A percentile compares a stretch with the other conserved stretches of the same genome.
Evolutionary conservation across 208 protist species (phyloP).

Genomic region (Leishmania guyanensis): DNA sequence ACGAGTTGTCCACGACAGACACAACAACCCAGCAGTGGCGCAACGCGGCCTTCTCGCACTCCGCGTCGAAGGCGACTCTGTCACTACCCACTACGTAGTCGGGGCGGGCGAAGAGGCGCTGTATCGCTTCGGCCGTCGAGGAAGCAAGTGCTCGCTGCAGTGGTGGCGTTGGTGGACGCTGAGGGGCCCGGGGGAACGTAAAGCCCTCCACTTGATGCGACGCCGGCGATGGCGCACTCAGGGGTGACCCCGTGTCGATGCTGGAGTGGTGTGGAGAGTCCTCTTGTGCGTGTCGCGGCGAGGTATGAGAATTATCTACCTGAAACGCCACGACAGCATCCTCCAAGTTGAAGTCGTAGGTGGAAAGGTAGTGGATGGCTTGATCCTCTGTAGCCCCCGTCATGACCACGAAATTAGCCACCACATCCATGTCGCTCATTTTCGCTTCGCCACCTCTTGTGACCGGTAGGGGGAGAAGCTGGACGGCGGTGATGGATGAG

Average conservation of each 20-base stretch:
- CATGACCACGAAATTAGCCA: slow-evolving; percentile 78
- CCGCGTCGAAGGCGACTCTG: slow-evolving; percentile 28
- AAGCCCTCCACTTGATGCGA: slow-evolving; percentile 20
- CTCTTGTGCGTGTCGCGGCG: not conserved
- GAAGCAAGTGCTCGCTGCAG: slow-evolving; percentile 20
- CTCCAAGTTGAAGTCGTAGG: slow-evolving; percentile 60
- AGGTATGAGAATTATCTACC: slow-evolving; percentile 5
- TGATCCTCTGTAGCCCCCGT: slow-evolving; percentile 52
- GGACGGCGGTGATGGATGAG: not conserved
- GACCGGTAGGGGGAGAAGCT: not conserved
- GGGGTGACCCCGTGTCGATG: slow-evolving; percentile 28
- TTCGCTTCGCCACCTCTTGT: not conserved
- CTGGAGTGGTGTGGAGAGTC: slow-evolving; percentile 20
- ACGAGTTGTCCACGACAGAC: slow-evolving; percentile 49
- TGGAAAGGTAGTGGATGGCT: slow-evolving; percentile 60
- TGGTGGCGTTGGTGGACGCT: slow-evolving; percentile 23
- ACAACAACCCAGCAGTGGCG: slow-evolving; percentile 71
- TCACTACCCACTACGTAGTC: slow-evolving; percentile 48
- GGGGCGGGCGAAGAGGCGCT: slow-evolving; percentile 45
- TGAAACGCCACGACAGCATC: slow-evolving; percentile 47
- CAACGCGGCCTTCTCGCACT: slow-evolving; percentile 45
- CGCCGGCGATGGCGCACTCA: slow-evolving; percentile 27
- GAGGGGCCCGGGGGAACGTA: slow-evolving; percentile 7
- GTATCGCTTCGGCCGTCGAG: slow-evolving; percentile 23
- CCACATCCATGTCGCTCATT: slow-evolving; percentile 58